Percentiles rank a stretch among this genome's conserved stretches.
Evolutionary conservation across 495 filamentous ascomycete species (phyloP).

Genomic region (Emericellopsis terricola): DNA sequence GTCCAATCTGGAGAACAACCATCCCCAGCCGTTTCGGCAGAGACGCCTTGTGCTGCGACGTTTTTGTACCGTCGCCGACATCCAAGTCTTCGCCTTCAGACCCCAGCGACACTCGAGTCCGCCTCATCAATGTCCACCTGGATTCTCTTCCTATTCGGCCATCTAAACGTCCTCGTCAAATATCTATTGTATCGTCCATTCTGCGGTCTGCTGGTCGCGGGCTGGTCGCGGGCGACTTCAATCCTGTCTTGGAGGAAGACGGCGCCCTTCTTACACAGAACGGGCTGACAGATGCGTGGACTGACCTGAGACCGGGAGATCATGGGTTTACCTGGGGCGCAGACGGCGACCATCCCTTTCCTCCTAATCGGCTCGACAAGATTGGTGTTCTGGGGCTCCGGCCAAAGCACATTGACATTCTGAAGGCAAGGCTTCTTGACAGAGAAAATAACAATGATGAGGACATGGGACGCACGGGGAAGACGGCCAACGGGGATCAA

Average conservation of each 20-base stretch:
- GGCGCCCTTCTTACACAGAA: conserved; percentile 5
- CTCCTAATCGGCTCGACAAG: conserved; percentile 11
- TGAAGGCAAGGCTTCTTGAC: conserved; percentile 1
- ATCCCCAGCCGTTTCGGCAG: conserved; percentile 8
- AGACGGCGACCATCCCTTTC: conserved; percentile 7
- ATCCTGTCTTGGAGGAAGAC: conserved; percentile 12
- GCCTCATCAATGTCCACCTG: conserved; percentile 10
- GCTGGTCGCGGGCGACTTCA: conserved; percentile 13
- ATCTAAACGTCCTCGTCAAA: conserved; percentile 8
- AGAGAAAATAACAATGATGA: neutral
- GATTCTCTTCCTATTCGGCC: conserved; percentile 10
- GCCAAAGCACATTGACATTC: conserved; percentile 4
- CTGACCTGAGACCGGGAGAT: conserved; percentile 5
- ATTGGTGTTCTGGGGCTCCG: conserved; percentile 8
- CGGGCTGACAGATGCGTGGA: conserved; percentile 9
- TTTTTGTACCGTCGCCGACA: conserved; percentile 3
- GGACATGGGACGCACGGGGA: no score
- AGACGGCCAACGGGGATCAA: no score
- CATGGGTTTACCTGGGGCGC: conserved; percentile 9
- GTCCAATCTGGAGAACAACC: conserved; percentile 8
- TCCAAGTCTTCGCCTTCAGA: neutral
- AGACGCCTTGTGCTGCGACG: conserved; percentile 12
- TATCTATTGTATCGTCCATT: conserved; percentile 7
- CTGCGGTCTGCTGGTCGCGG: conserved; percentile 7
- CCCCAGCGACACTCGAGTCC: no score